Base-by-base conservation (phyloP, 2,329 filamentous ascomycete genomes). In the Polychaeton citri region DNA sequence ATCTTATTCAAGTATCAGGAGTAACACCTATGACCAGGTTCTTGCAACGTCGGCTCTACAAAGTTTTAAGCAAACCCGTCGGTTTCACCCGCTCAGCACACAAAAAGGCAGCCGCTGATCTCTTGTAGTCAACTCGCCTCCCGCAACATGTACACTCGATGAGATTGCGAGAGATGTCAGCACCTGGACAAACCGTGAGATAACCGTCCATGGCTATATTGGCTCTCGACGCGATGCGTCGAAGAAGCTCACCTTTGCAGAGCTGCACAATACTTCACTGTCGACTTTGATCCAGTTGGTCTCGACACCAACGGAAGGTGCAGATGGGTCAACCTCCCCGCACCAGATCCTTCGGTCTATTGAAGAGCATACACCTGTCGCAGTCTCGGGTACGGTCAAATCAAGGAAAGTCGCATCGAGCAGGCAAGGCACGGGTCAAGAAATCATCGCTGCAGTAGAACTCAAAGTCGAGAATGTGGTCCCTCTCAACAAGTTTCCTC, bases 401-500 rank as follows among this genome's bases (percentile, higher is more conserved):
- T 40, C 51, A n/a, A 58, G 64, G 21, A 48, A 60, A 37, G 50
- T 19, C 35, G 36, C 5, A 39, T 38, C 16, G 41, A 47, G 33
- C 34, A 3, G 30, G 19, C 28, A 34, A 33, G n/a, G 16, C 35
- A 16, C 13, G 4, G 37, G 38, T 18, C 10, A 20, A 13, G 35
- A 35, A 5, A 15, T 37, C 16, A 53, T 62, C 33, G 49, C 49
- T 18, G 43, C 56, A 3, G 56, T 75, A 39, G 79, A 86, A 46
- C 58, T 90, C 34, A 64, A 68, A 4, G 58, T 86, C 13, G 62
- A 70, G 32, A 66, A 68, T 3, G 69, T 93, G 6, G 64, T 73
- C 30, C 69, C 73, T 34, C 67, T 95, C 3, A 88, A 88, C 47
- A 61, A 70, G 0, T 84, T 92, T 37, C 75, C 81, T 1, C 72